Evolutionary conservation across 306 rosid genomes (phyloP), one percentile per base, ranked within the genome.

Genomic region (Cicer pinnatifidum): DNA sequence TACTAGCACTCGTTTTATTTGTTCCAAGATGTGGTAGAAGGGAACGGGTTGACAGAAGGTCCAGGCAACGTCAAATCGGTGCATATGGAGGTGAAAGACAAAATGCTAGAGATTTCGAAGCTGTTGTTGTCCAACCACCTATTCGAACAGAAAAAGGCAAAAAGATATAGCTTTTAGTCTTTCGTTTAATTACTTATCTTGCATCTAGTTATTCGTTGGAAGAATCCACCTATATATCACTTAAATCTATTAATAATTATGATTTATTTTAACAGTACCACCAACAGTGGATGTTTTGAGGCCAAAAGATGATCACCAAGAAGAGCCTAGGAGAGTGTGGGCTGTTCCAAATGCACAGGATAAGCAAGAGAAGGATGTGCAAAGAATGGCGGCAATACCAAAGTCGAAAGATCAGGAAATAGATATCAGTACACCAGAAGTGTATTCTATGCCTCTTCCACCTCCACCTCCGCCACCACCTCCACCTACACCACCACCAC

Each of bases 111-210:
- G 84, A 83, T 79, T 53, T 77, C 51, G 86, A 75, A 44, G 52
- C 91, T 78, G 19, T 77, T 78, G 19, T 77, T 69, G 83, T 67
- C 71, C 91, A 45, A 75, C 78, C 97, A 44, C 84, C 81, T 33
- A 84, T 71, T 82, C 88, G 73, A 83, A 75, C 69, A 9, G 88
- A 86, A 69, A 91, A 94, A 88, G 97, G 99, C 65, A 77, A 85
- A 69, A 56, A 15, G 9, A 23, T 66, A 72, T 76, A 17, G 19
- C 66, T 63, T 46, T 60, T 47, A 13, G 78, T 75, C 54, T 70
- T 60, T 46, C 12, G 2, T 77, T 65, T 53, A 54, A 64, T 78
- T 39, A 52, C 44, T 54, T 61, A 50, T 52, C 66, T 15, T 2
- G 37, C 46, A 47, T 79, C 12, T 48, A 37, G 9, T 73, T 65